A percentile compares a stretch with the other conserved stretches of the same genome.
Conservation (phyloP, 768 basidiomycete species). For the Lentinula boryana region DNA sequence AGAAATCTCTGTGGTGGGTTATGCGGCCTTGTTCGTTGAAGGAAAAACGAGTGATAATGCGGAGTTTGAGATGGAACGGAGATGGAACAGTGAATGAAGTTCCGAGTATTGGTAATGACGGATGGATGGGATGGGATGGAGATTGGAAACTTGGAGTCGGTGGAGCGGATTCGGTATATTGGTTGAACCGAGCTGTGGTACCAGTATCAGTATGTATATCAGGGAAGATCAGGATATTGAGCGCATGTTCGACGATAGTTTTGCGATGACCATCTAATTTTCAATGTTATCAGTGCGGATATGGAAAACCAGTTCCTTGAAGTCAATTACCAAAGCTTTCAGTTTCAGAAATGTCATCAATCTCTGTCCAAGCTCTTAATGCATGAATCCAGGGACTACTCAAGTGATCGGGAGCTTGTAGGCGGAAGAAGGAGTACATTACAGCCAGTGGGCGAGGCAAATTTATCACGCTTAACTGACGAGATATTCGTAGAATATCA, state of each 20-base stretch:
- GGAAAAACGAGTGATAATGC: conserved; percentile 62
- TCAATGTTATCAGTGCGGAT: neutral
- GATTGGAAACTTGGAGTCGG: conserved; percentile 21
- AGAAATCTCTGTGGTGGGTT: conserved; percentile 74
- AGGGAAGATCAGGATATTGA: conserved; percentile 72
- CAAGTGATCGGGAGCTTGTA: conserved; percentile 27
- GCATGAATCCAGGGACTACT: conserved; percentile 52
- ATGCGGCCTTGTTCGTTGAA: conserved; percentile 83
- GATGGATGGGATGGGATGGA: conserved; percentile 29
- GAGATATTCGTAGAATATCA: conserved; percentile 62
- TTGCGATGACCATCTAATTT: conserved; percentile 63
- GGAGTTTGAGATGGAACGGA: conserved; percentile 70
- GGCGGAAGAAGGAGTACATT: conserved; percentile 48
- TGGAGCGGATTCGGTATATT: conserved; percentile 29
- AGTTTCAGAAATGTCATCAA: conserved; percentile 69
- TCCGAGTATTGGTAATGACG: conserved; percentile 52
- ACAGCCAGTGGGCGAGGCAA: conserved; percentile 64
- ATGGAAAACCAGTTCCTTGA: neutral
- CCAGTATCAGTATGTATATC: conserved; percentile 52
- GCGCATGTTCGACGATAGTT: conserved; percentile 73
- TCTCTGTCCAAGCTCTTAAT: conserved; percentile 67
- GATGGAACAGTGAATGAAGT: conserved; percentile 54
- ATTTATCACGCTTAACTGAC: conserved; percentile 54
- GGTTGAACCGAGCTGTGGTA: conserved; percentile 20
- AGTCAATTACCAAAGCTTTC: conserved; percentile 65